Percentiles rank a stretch among this genome's conserved stretches.
phyloP scores from a whole-genome alignment of 73 alveolate genomes.

The Symbiodinium natans region DNA sequence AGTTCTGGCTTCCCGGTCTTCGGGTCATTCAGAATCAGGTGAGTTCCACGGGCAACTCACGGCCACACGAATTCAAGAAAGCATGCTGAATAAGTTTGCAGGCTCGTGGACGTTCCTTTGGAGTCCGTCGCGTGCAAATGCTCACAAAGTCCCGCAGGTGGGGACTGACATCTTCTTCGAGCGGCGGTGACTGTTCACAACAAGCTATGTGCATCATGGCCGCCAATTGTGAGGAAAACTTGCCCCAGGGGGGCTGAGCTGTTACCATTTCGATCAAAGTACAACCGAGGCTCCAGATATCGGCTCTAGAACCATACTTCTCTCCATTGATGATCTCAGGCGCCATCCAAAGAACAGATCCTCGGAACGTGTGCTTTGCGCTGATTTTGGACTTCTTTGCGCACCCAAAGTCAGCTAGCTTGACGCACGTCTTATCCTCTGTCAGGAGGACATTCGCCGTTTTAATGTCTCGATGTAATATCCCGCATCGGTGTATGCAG shows the following conservation, averaged over 20 bases:
- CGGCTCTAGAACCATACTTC: not conserved
- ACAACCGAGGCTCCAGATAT: not conserved
- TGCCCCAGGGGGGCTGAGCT: conserved; percentile 24
- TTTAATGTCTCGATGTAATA: not conserved
- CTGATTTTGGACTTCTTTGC: conserved; percentile 2
- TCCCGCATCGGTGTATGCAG: not conserved
- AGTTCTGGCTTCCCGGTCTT: not conserved
- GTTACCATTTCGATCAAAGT: not conserved
- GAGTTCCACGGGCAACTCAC: not conserved
- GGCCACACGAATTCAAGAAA: not conserved
- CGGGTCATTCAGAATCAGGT: not conserved
- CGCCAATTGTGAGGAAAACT: not conserved
- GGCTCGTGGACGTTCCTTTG: not conserved
- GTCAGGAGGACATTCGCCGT: not conserved
- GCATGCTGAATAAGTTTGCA: not conserved
- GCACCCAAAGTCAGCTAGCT: conserved; percentile 33
- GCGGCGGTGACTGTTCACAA: not conserved
- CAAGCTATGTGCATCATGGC: conserved; percentile 2
- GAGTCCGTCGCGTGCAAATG: not conserved
- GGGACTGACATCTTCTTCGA: not conserved
- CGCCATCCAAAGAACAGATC: not conserved
- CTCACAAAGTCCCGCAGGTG: conserved; percentile 1
- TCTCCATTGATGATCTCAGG: not conserved
- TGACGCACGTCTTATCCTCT: not conserved
- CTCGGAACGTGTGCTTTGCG: not conserved